Percentiles rank a stretch among this genome's conserved stretches.
Conservation (phyloP, 192 early-diverging fungal genomes). For the Polychytrium aggregatum region DNA sequence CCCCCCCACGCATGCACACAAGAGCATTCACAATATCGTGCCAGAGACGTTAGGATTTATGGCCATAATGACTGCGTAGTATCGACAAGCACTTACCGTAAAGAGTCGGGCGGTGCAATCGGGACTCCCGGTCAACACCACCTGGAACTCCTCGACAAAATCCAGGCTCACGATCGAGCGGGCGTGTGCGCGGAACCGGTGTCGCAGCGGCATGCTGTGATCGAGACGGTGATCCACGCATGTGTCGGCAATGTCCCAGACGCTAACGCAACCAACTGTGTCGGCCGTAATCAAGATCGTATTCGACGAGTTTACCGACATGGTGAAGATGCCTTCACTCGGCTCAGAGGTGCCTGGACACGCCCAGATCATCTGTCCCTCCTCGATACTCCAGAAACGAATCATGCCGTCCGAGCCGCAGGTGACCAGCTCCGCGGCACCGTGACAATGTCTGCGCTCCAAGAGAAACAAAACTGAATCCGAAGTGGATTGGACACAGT, state of each 20-base stretch:
- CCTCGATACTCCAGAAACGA: conserved; percentile 32
- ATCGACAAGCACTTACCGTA: conserved; percentile 15
- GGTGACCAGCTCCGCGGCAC: conserved; percentile 23
- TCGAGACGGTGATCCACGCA: conserved; percentile 14
- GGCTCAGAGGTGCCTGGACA: conserved; percentile 17
- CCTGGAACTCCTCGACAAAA: conserved; percentile 10
- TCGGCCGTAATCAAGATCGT: conserved; percentile 28
- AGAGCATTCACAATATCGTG: neutral
- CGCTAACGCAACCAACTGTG: conserved; percentile 16
- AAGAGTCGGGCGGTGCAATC: conserved; percentile 37
- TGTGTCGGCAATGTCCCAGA: conserved; percentile 25
- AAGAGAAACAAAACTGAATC: conserved; percentile 28
- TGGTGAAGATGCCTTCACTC: conserved; percentile 19
- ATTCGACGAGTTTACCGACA: conserved; percentile 18
- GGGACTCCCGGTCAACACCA: conserved; percentile 25
- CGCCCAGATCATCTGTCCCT: conserved; percentile 18
- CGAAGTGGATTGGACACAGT: neutral
- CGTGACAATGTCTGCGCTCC: conserved; percentile 2
- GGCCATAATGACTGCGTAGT: neutral
- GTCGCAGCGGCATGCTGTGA: conserved; percentile 6
- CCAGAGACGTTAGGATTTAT: neutral
- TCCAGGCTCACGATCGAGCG: conserved; percentile 19
- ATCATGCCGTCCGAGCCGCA: conserved; percentile 35
- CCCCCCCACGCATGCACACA: neutral
- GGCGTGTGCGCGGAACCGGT: conserved; percentile 25